These are phyloP conservation scores for Hanseniaspora guilliermondii DNA, from an alignment of 805 yeast species.

Conservation along the genomic window DNA sequence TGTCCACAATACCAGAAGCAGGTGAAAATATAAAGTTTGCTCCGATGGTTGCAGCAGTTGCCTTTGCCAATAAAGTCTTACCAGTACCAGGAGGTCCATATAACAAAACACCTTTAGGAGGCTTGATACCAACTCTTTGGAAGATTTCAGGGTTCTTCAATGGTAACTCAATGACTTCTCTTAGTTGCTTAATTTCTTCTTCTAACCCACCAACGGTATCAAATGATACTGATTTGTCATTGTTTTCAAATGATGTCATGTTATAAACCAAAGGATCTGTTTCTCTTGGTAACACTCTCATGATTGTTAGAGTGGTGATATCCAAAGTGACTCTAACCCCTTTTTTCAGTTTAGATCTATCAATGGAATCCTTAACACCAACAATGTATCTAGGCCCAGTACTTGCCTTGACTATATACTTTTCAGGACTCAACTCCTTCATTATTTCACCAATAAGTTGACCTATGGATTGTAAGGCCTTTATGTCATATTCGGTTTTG, in stretches of 20 bases:
- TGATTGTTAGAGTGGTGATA: slow-evolving; percentile 93
- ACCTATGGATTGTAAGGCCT: slow-evolving; percentile 92
- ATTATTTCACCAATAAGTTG: slow-evolving; percentile 94
- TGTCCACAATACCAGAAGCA: slow-evolving; percentile 94
- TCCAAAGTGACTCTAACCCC: slow-evolving; percentile 95
- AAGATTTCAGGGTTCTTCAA: slow-evolving; percentile 93
- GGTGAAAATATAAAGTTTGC: slow-evolving; percentile 97
- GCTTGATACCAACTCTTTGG: slow-evolving; percentile 89
- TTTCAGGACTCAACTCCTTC: slow-evolving; percentile 86
- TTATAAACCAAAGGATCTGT: slow-evolving; percentile 96
- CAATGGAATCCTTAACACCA: slow-evolving; percentile 89
- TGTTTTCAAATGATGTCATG: slow-evolving; percentile 97
- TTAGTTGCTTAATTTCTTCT: slow-evolving; percentile 88
- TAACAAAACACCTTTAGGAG: slow-evolving; percentile 94
- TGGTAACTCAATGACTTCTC: slow-evolving; percentile 96
- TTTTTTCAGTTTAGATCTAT: slow-evolving; percentile 67
- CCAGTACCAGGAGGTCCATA: slow-evolving; percentile 99
- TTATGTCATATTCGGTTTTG: slow-evolving; percentile 92
- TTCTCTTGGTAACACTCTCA: slow-evolving; percentile 94
- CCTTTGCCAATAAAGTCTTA: slow-evolving; percentile 88
- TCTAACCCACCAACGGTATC: slow-evolving; percentile 91
- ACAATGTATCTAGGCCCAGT: slow-evolving; percentile 96
- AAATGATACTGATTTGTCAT: slow-evolving; percentile 65
- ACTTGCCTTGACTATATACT: slow-evolving; percentile 90
- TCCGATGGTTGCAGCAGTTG: slow-evolving; percentile 97